Base-by-base conservation (phyloP, 805 yeast genomes). In the Saturnispora serradocipensis region DNA sequence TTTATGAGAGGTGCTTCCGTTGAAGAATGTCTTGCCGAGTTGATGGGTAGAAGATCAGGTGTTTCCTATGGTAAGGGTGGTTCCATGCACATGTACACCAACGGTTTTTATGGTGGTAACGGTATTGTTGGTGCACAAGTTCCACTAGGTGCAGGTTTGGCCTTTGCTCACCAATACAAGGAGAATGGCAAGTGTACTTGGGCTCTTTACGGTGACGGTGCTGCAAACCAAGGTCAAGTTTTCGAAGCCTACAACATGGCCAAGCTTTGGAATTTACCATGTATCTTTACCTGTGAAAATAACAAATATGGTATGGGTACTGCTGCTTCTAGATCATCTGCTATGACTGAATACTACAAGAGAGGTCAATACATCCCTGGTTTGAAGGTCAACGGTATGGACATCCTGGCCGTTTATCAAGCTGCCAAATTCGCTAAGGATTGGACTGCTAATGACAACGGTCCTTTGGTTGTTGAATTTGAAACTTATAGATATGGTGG, bases 251-350 rank as follows among this genome's bases (percentile, higher is more conserved):
- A 78, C 80, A 93, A 93, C 82, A 93, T 93, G 98, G 99, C 99
- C 67, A 93, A 93, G 75, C 81, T 93, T 69, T 93, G 97, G 96
- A 83, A 90, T 73, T 79, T 93, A 67, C 99, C 99, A 61, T 85
- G 88, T 68, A 74, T 93, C 58, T 93, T 88, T 67, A 88, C 93
- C 57, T 93, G 99, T 79, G 99, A 93, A 75, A 93, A 93, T 81
- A 93, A 93, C 84, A 93, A 89, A 76, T 93, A 93, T 72, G 99
- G 99, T 80, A 93, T 93, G 99, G 99, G 99, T 76, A 93, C 99
- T 50, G 74, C 99, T 58, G 98, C 98, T 51, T 72, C 96, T 46
- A 86, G 99, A 76, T 89, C 97, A 13, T 89, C 97, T 50, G 99
- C 99, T 50, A 73, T 89, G 78, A 85, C 95, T 55, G 97, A 93